Conservation (phyloP, 2,329 filamentous ascomycete species). For the Pyricularia grisea region DNA sequence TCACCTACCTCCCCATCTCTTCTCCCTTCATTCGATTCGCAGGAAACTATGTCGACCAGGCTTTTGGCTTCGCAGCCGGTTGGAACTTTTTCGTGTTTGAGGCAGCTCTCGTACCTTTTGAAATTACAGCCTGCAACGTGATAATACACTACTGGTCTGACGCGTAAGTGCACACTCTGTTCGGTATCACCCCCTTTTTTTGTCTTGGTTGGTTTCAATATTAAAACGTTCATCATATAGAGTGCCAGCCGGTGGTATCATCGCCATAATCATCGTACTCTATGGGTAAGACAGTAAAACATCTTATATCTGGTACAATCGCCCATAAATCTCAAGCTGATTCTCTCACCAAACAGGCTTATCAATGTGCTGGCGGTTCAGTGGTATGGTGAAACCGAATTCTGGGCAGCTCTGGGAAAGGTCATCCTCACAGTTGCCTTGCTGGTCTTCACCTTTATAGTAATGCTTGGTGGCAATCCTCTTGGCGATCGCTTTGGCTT, state of each 20-base stretch:
- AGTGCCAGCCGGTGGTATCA: conserved; percentile 45
- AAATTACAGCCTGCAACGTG: conserved; percentile 41
- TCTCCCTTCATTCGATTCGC: conserved; percentile 73
- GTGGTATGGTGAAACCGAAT: conserved; percentile 71
- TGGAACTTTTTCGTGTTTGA: conserved; percentile 70
- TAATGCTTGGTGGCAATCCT: conserved; percentile 77
- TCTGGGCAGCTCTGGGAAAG: conserved; percentile 64
- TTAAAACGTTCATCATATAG: not conserved
- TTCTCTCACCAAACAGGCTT: conserved; percentile 21
- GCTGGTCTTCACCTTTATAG: conserved; percentile 69
- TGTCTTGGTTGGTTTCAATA: not conserved
- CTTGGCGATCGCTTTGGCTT: conserved; percentile 64
- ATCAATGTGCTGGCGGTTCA: conserved; percentile 67
- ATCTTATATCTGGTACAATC: not conserved
- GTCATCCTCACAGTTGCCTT: conserved; percentile 63
- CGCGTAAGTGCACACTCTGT: conserved; percentile 2
- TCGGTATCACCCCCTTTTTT: too few species aligned
- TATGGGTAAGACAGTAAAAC: conserved; percentile 25
- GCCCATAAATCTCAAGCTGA: not conserved
- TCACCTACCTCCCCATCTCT: conserved; percentile 66
- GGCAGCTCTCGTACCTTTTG: conserved; percentile 57
- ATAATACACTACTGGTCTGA: conserved; percentile 11
- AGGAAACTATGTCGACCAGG: conserved; percentile 65
- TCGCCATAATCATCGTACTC: conserved; percentile 46
- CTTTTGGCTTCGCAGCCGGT: conserved; percentile 62